A percentile compares a stretch with the other conserved stretches of the same genome.
phyloP scores from a whole-genome alignment of 1,284 basidiomycete species.

The Pyrrhoderma lamaoense region DNA sequence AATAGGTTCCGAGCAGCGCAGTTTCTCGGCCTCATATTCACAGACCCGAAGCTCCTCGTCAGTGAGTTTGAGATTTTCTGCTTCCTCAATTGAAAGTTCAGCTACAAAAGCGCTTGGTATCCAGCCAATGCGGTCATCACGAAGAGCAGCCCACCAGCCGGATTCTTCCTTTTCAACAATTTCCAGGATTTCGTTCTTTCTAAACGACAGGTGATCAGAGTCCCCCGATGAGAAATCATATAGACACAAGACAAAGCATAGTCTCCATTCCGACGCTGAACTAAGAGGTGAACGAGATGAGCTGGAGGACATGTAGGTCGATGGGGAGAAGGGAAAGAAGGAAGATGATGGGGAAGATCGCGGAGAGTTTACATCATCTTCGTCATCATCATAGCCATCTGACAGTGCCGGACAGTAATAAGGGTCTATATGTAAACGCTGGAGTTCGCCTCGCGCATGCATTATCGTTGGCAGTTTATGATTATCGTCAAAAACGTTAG shows the following conservation, averaged over 20 bases:
- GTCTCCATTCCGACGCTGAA: conserved; percentile 20
- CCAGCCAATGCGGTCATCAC: conserved; percentile 57
- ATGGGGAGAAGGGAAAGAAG: conserved; percentile 14
- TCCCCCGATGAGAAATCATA: conserved; percentile 60
- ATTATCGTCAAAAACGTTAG: too few species aligned
- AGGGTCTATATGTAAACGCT: conserved; percentile 17
- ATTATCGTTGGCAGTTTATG: too few species aligned
- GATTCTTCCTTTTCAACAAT: conserved; percentile 61
- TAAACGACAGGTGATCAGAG: conserved; percentile 52
- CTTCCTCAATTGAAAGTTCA: conserved; percentile 38
- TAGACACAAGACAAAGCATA: conserved; percentile 53
- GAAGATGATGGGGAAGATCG: conserved; percentile 12
- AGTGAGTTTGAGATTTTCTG: conserved; percentile 26
- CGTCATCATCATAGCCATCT: conserved; percentile 8
- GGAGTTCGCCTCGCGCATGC: conserved; percentile 8
- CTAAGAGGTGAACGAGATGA: conserved; percentile 9
- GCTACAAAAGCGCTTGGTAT: conserved; percentile 55
- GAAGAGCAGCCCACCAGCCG: conserved; percentile 75
- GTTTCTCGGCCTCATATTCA: conserved; percentile 19
- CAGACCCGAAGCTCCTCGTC: conserved; percentile 25
- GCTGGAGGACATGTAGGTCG: conserved; percentile 11
- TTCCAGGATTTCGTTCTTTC: conserved; percentile 56
- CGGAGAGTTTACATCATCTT: conserved; percentile 10
- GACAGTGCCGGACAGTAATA: conserved; percentile 13
- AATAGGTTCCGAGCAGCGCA: conserved; percentile 14